Evolutionary conservation across 2,329 filamentous ascomycete genomes (phyloP).

Genomic region (Catunica adiposa): DNA sequence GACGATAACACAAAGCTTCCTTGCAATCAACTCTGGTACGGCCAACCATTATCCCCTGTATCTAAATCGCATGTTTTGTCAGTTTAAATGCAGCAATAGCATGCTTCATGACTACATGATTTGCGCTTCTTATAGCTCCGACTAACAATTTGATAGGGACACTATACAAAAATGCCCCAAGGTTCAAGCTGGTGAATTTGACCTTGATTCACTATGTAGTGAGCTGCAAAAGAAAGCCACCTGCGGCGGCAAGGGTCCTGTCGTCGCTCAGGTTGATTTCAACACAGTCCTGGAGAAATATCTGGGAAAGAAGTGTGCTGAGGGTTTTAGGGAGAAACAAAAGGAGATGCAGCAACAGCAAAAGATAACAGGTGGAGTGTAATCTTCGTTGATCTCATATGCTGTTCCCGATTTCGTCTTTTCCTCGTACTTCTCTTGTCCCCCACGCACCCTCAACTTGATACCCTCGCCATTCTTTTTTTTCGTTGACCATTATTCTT

Average conservation of each 20-base stretch:
- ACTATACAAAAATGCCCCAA: conserved; percentile 73
- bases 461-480: too few species aligned
- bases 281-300: conserved; percentile 58
- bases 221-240: conserved; percentile 92
- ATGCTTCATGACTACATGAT: neutral
- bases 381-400: neutral
- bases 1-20: conserved; percentile 34
- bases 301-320: conserved; percentile 27
- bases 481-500: too few species aligned
- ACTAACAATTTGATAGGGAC: conserved; percentile 39
- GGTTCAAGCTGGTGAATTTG: conserved; percentile 79
- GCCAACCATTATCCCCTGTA: neutral
- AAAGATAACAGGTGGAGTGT: neutral
- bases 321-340: conserved; percentile 4
- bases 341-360: neutral
- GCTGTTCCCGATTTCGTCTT: too few species aligned
- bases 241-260: conserved; percentile 78
- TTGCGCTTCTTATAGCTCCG: neutral
- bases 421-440: too few species aligned
- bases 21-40: conserved; percentile 14
- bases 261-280: conserved; percentile 79
- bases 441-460: too few species aligned
- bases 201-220: conserved; percentile 81
- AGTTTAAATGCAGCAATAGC: neutral
- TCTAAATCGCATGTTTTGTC: neutral